Evolutionary conservation across 345 rosid species (phyloP).

Genomic region (Aquilaria malaccensis): DNA sequence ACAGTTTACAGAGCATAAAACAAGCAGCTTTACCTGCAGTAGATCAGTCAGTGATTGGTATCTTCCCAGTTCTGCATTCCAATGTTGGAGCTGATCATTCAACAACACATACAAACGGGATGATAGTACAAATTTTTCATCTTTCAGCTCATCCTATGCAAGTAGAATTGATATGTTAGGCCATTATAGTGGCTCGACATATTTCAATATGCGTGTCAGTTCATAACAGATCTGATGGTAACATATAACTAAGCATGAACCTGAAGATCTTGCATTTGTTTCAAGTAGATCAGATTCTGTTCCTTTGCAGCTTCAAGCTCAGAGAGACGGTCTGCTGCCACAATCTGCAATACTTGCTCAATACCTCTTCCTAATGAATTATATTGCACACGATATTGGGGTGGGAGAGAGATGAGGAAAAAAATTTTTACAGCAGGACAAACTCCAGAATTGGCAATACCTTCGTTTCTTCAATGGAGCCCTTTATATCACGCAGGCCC

Average conservation of each 20-base stretch:
- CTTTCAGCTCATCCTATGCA: conserved; percentile 67
- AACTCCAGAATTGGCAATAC: conserved; percentile 25
- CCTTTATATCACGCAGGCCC: conserved; percentile 67
- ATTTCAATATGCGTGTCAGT: conserved; percentile 12
- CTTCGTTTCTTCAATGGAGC: conserved; percentile 68
- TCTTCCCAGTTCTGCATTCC: conserved; percentile 67
- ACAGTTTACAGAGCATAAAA: conserved; percentile 11
- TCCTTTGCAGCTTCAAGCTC: conserved; percentile 78
- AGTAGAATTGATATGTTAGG: conserved; percentile 17
- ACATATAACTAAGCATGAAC: conserved; percentile 28
- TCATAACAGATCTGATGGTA: conserved; percentile 6
- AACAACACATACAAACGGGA: conserved; percentile 59
- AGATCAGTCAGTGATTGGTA: conserved; percentile 55
- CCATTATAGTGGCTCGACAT: not conserved
- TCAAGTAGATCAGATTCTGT: conserved; percentile 51
- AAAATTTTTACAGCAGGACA: conserved; percentile 1
- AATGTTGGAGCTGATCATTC: conserved; percentile 78
- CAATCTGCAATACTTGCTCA: conserved; percentile 43
- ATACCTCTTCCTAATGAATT: conserved; percentile 15
- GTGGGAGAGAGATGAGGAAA: conserved; percentile 3
- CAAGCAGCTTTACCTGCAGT: conserved; percentile 55
- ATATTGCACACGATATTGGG: not conserved
- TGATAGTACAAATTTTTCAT: conserved; percentile 62
- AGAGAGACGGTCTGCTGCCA: conserved; percentile 73
- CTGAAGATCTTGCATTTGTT: conserved; percentile 74